Percentiles rank a stretch among this genome's conserved stretches.
These are phyloP conservation scores for Neophaeococcomyces mojaviensis DNA, from an alignment of 2,329 filamentous ascomycete genomes.

Conservation along the genomic window DNA sequence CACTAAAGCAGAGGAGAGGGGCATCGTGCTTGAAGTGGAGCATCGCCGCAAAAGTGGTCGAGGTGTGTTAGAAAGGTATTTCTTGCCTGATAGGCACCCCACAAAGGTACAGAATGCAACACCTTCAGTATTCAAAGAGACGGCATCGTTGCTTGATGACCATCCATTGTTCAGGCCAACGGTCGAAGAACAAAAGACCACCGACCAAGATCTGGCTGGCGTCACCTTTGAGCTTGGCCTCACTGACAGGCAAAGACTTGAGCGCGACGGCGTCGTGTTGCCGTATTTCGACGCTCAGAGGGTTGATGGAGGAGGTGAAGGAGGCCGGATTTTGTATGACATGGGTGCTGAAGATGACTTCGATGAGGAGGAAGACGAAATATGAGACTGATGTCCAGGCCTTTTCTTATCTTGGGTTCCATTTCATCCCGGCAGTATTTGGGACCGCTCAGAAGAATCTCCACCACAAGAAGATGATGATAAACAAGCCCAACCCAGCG, in stretches of 20 bases:
- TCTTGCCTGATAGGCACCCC: conserved; percentile 35
- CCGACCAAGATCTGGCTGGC: conserved; percentile 50
- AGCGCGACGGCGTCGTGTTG: conserved; percentile 80
- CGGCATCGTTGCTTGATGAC: conserved; percentile 61
- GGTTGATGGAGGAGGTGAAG: conserved; percentile 67
- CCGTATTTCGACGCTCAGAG: conserved; percentile 97
- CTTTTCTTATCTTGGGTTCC: background rate
- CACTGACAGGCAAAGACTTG: conserved; percentile 81
- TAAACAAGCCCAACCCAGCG: conserved; percentile 69
- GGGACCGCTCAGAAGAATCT: conserved; percentile 64
- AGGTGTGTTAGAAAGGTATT: conserved; percentile 63
- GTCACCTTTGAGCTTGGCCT: conserved; percentile 80
- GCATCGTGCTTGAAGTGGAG: conserved; percentile 75
- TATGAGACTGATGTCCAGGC: conserved; percentile 40
- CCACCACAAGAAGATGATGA: conserved; percentile 84
- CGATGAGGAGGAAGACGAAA: conserved; percentile 92
- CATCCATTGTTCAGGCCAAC: conserved; percentile 60
- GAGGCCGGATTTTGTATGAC: conserved; percentile 89
- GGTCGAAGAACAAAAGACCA: conserved; percentile 32
- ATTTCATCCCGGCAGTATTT: background rate
- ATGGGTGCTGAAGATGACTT: conserved; percentile 97
- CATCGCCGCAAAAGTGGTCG: conserved; percentile 75
- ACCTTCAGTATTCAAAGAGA: conserved; percentile 39
- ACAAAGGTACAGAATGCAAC: conserved; percentile 25
- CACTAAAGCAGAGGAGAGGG: conserved; percentile 31